Conservation (phyloP, 2,329 filamentous ascomycete species). For the Fusarium sp. region DNA sequence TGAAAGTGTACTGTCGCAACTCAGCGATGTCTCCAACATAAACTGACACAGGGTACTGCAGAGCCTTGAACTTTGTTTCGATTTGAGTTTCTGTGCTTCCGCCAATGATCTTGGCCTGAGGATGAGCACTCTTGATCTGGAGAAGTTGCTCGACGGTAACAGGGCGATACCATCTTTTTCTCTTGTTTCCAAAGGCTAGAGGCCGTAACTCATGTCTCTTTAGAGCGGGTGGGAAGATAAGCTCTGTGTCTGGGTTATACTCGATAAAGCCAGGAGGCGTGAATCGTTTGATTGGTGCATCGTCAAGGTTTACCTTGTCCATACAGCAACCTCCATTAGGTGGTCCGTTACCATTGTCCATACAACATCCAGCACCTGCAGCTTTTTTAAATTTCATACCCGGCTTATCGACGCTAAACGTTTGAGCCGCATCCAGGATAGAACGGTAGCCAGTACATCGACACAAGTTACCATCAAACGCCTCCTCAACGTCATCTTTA, state of each 20-base stretch:
- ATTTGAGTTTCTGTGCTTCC: conserved; percentile 98
- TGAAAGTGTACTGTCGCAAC: conserved; percentile 82
- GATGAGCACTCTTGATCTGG: conserved; percentile 88
- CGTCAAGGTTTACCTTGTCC: conserved; percentile 63
- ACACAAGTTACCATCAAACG: conserved; percentile 96
- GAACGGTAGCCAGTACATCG: conserved; percentile 95
- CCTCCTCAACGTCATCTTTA: conserved; percentile 90
- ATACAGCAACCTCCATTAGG: conserved; percentile 74
- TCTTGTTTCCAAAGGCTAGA: conserved; percentile 91
- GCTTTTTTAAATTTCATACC: conserved; percentile 59
- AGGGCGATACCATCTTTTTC: conserved; percentile 92
- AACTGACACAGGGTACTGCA: conserved; percentile 90
- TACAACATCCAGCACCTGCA: conserved; percentile 74
- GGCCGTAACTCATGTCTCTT: conserved; percentile 86
- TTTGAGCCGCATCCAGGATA: conserved; percentile 93
- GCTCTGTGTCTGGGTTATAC: conserved; percentile 91
- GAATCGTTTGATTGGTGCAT: conserved; percentile 74
- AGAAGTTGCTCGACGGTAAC: conserved; percentile 88
- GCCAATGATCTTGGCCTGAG: conserved; percentile 92
- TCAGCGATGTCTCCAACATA: conserved; percentile 95
- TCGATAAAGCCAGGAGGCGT: conserved; percentile 92
- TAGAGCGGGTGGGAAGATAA: conserved; percentile 91
- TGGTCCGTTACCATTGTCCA: conserved; percentile 68
- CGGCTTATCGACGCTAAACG: conserved; percentile 74
- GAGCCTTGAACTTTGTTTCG: conserved; percentile 96